These are phyloP conservation scores for Dactylorhiza incarnata DNA, from an alignment of 106 monocot genomes.

Conservation along the genomic window DNA sequence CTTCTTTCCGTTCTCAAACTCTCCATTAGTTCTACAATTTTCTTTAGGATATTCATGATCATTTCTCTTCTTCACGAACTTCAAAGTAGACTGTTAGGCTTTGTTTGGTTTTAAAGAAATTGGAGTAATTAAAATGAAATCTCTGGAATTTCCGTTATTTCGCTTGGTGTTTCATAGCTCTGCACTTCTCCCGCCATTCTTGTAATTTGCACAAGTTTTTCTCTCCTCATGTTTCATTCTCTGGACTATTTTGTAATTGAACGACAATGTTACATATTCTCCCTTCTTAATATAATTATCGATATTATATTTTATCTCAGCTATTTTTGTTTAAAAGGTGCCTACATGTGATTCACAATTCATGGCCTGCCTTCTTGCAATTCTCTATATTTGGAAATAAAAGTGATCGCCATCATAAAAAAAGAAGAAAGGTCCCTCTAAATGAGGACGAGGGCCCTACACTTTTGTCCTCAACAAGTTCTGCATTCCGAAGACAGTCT, in stretches of 20 bases:
- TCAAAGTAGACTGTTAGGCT: too few relatives aligned
- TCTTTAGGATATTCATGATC: too few relatives aligned
- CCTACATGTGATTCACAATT: slow-evolving; percentile 47
- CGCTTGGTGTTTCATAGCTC: neutral
- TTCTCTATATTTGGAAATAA: slow-evolving; percentile 25
- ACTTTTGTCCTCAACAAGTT: neutral
- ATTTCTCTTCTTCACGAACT: too few relatives aligned
- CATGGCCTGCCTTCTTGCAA: slow-evolving; percentile 48
- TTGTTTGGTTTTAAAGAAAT: too few relatives aligned
- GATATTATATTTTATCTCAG: neutral
- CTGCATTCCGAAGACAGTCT: neutral
- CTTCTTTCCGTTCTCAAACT: too few relatives aligned
- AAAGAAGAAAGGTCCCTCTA: slow-evolving; percentile 28
- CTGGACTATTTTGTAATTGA: neutral
- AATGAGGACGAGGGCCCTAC: slow-evolving; percentile 10
- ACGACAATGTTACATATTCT: neutral
- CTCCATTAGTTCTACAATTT: too few relatives aligned
- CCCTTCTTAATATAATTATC: neutral
- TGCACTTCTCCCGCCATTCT: neutral
- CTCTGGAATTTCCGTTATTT: neutral
- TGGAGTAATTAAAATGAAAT: too few relatives aligned
- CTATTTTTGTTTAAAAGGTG: slow-evolving; percentile 31
- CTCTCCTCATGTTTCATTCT: neutral
- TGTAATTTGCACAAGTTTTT: neutral
- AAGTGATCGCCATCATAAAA: slow-evolving; percentile 13